Evolutionary conservation across 1,139 yeast genomes (phyloP).

Genomic region (Candida mesenterica): DNA sequence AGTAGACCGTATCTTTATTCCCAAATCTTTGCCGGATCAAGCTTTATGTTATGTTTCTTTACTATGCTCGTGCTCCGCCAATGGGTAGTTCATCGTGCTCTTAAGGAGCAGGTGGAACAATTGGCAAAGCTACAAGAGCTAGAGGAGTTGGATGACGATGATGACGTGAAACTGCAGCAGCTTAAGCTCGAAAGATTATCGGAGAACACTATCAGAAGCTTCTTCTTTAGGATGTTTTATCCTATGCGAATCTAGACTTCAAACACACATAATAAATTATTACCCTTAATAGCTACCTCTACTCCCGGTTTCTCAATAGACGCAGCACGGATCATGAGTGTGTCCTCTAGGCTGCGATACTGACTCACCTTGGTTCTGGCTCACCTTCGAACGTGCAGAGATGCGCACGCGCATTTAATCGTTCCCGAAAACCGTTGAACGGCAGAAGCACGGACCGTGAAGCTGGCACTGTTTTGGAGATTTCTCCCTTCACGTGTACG

Average conservation of each 20-base stretch:
- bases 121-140: conserved; percentile 1
- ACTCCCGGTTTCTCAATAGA: no score
- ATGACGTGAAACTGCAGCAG: not conserved
- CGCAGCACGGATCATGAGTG: no score
- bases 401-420: no score
- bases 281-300: no score
- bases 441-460: no score
- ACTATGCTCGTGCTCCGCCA: not conserved
- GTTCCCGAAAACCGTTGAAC: no score
- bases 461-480: no score
- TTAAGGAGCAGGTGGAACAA: conserved; percentile 2
- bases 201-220: conserved; percentile 1
- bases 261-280: no score
- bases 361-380: no score
- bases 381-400: no score
- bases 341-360: no score
- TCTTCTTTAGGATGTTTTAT: conserved; percentile 3
- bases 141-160: not conserved
- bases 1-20: conserved; percentile 5
- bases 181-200: conserved; percentile 1
- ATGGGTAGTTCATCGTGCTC: conserved; percentile 2
- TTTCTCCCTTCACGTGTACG: no score
- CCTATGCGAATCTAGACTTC: conserved; percentile 2
- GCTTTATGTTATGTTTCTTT: conserved; percentile 1
- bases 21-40: conserved; percentile 4